phyloP scores from a whole-genome alignment of 2,329 filamentous ascomycete species.

The Sarocladium strictum region DNA sequence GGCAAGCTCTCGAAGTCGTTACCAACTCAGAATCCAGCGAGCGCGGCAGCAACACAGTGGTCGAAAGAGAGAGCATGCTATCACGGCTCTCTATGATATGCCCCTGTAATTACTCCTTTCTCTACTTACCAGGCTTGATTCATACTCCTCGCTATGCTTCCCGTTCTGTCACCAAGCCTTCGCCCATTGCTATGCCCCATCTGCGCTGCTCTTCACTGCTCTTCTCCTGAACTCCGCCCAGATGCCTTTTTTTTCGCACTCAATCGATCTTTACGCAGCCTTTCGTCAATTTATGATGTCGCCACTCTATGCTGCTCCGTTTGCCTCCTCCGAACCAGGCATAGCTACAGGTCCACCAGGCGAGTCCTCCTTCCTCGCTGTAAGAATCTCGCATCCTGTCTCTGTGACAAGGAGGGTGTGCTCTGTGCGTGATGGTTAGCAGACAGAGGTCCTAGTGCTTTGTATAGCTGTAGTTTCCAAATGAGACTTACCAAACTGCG shows the following conservation, averaged over 20 bases:
- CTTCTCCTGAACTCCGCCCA: neutral
- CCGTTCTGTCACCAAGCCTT: neutral
- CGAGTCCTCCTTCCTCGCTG: slow-evolving; percentile 64
- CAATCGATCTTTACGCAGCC: neutral
- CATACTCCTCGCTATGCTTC: neutral
- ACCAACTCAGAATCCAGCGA: too few relatives aligned
- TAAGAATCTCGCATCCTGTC: slow-evolving; percentile 74
- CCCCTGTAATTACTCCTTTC: too few relatives aligned
- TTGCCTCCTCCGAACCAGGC: slow-evolving; percentile 28
- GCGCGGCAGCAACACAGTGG: too few relatives aligned
- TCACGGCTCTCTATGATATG: too few relatives aligned
- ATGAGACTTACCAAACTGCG: slow-evolving; percentile 72
- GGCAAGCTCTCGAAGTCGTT: neutral
- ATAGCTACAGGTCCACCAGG: slow-evolving; percentile 67
- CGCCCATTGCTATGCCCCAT: too few relatives aligned
- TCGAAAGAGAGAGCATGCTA: too few relatives aligned
- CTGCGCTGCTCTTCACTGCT: neutral
- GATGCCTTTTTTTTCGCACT: neutral
- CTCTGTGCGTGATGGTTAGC: slow-evolving; percentile 38
- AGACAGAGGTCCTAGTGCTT: neutral
- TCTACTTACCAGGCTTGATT: too few relatives aligned
- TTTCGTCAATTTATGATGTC: too few relatives aligned
- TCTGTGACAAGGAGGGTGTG: slow-evolving; percentile 81
- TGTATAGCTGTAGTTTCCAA: neutral
- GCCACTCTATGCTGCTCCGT: neutral